phyloP scores from a whole-genome alignment of 192 early-diverging fungal species.

The Kappamyces sp. region DNA sequence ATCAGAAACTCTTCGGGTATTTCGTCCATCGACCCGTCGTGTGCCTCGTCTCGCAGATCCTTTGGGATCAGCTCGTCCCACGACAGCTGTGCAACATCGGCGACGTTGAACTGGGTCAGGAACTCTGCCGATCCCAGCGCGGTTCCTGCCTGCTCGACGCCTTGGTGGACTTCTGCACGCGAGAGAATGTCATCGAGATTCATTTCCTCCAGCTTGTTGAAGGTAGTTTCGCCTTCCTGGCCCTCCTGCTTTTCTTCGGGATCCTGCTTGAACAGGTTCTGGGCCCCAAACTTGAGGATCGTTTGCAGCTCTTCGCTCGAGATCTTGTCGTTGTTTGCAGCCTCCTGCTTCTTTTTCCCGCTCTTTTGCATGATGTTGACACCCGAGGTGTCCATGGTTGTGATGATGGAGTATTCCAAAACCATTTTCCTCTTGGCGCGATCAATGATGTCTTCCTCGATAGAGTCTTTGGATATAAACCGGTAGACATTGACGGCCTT shows the following conservation, averaged over 20 bases:
- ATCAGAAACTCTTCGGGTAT: constrained; percentile 16
- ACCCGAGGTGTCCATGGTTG: constrained; percentile 96
- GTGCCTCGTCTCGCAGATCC: constrained; percentile 1
- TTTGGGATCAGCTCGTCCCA: constrained; percentile 98
- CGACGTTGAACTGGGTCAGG: constrained; percentile 86
- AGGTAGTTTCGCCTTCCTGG: constrained; percentile 32
- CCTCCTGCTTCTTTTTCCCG: constrained; percentile 22
- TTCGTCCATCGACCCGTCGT: neutral
- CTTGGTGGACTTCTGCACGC: constrained; percentile 87
- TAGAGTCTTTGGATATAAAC: constrained; percentile 93
- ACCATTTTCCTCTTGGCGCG: constrained; percentile 99
- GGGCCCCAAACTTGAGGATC: constrained; percentile 97
- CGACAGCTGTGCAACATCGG: constrained; percentile 73
- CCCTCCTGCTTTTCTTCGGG: constrained; percentile 55
- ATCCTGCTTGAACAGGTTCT: constrained; percentile 89
- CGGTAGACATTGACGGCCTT: constrained; percentile 96
- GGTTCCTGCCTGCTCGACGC: constrained; percentile 46
- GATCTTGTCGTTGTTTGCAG: constrained; percentile 43
- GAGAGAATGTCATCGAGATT: constrained; percentile 97
- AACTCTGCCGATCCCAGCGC: constrained; percentile 85
- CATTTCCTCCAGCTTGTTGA: constrained; percentile 80
- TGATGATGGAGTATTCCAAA: constrained; percentile 97
- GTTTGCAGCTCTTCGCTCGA: constrained; percentile 83
- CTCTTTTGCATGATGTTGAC: constrained; percentile 56
- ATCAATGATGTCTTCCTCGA: constrained; percentile 98